A percentile compares a stretch with the other conserved stretches of the same genome.
Evolutionary conservation across 352 stramenopile species (phyloP).

Genomic region (Phytophthora constricta): DNA sequence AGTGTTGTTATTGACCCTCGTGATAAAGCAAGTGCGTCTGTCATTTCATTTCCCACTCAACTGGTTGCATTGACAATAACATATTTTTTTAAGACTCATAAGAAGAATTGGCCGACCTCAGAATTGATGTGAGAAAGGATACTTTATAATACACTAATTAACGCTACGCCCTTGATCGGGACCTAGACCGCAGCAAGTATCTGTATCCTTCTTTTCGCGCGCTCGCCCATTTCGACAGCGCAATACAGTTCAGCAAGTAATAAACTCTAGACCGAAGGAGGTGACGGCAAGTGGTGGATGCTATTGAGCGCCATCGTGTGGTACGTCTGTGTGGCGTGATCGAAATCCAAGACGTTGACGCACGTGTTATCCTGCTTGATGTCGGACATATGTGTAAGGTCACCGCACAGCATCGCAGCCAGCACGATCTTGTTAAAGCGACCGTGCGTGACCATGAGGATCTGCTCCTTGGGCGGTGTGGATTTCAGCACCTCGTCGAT

Average conservation of each 20-base stretch:
- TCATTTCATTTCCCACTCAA: too few species aligned
- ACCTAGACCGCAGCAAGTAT: slow-evolving; percentile 7
- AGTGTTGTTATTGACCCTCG: too few species aligned
- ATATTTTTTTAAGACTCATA: too few species aligned
- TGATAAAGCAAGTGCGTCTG: too few species aligned
- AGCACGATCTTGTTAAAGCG: slow-evolving; percentile 89
- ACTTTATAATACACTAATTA: slow-evolving; percentile 28
- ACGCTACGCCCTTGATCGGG: neutral
- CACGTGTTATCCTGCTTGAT: slow-evolving; percentile 87
- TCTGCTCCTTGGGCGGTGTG: slow-evolving; percentile 51
- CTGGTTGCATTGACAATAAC: too few species aligned
- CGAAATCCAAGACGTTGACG: slow-evolving; percentile 86
- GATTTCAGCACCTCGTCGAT: slow-evolving; percentile 64
- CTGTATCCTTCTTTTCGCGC: slow-evolving; percentile 9
- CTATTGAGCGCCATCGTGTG: slow-evolving; percentile 75
- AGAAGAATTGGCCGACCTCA: too few species aligned
- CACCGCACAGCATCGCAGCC: slow-evolving; percentile 67
- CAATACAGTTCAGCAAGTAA: slow-evolving; percentile 12
- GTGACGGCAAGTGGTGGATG: slow-evolving; percentile 57
- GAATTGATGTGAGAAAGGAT: slow-evolving; percentile 10
- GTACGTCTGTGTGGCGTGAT: slow-evolving; percentile 62
- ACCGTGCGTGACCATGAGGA: slow-evolving; percentile 82
- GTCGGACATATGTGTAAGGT: slow-evolving; percentile 64
- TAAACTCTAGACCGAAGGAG: slow-evolving; percentile 35
- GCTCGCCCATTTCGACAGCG: neutral